Base-by-base conservation (phyloP, 2,329 filamentous ascomycete species). In the Botrytis tulipae region DNA sequence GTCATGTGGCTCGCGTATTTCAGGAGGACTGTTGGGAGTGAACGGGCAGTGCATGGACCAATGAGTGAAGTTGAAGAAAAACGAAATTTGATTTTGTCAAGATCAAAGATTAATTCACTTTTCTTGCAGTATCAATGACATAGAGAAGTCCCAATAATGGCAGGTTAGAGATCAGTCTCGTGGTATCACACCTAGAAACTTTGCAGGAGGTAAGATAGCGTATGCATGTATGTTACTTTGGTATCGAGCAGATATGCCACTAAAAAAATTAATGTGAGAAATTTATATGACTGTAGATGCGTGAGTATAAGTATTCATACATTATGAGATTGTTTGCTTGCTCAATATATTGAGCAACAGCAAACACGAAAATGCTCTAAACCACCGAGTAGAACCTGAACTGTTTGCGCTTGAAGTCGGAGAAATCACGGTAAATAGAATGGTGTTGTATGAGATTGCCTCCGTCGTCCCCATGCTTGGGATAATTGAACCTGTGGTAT, bases 21-120 rank as follows among this genome's bases (percentile, higher is more conserved):
- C 46, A 68, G 48, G 66, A 68, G 66, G 46, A n/a, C 25, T 68
- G 25, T 42, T 40, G 18, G 48, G 25, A 68, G 35, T 68, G 66
- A 57, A 42, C 3, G 29, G 48, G 25, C 20, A 16, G 16, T 2
- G 25, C 4, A 20, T 42, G 35, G 25, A n/a, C 25, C 2, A 42
- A 25, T 22, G 29, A 54, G 22, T 51, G 46, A 20, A 5, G 5
- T 25, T 25, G 8, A 25, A 6, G 20, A 4, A 32, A 18, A n/a
- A 67, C 1, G 22, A 22, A 51, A 35, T 1, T 51, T 25, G 12
- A 3, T 5, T n/a, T n/a, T 2, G 3, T 29, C 14, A 5, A 54
- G 40, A 14, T 20, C 20, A 16, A 29, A 8, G 8, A 54, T 20
- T 5, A 10, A 40, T 54, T 29, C 22, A 25, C 20, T 25, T 4